phyloP scores from a whole-genome alignment of 2,329 filamentous ascomycete species.

The Diplodia corticola region DNA sequence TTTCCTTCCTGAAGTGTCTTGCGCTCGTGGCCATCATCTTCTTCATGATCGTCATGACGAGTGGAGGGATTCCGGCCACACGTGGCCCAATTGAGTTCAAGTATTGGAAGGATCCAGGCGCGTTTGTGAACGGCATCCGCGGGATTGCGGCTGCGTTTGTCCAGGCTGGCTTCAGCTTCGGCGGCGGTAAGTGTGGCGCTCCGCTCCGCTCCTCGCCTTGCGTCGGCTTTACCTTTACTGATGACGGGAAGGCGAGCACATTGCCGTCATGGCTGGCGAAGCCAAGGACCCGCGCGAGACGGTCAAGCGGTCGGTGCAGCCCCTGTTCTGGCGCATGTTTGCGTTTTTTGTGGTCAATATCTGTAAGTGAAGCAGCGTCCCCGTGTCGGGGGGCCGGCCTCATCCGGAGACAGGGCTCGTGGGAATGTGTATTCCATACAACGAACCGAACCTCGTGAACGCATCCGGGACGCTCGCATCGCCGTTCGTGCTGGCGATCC shows the following conservation, averaged over 20 bases:
- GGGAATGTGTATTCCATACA: conserved; percentile 57
- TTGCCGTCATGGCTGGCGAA: conserved; percentile 65
- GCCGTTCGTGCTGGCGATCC: conserved; percentile 56
- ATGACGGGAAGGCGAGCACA: conserved; percentile 56
- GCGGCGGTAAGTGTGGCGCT: conserved; percentile 3
- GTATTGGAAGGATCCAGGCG: conserved; percentile 59
- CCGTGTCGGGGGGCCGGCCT: not conserved
- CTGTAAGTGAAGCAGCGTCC: conserved; percentile 31
- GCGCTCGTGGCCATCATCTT: conserved; percentile 50
- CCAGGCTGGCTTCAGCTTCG: conserved; percentile 45
- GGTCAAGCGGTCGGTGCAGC: conserved; percentile 58
- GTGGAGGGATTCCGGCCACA: conserved; percentile 51
- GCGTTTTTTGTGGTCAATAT: conserved; percentile 49
- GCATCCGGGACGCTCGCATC: conserved; percentile 55
- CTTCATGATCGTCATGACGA: conserved; percentile 31
- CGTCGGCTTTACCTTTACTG: conserved; percentile 43
- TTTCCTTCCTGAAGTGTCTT: conserved; percentile 43
- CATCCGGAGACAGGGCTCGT: conserved; percentile 39
- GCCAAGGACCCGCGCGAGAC: conserved; percentile 64
- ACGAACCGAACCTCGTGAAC: conserved; percentile 47
- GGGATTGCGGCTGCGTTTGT: conserved; percentile 49
- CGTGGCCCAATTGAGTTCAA: conserved; percentile 62
- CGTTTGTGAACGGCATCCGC: conserved; percentile 40
- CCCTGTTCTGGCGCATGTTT: conserved; percentile 49
- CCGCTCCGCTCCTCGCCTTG: not conserved